Base-by-base conservation (phyloP, 257 asterid species). In the Solanum chaucha region DNA sequence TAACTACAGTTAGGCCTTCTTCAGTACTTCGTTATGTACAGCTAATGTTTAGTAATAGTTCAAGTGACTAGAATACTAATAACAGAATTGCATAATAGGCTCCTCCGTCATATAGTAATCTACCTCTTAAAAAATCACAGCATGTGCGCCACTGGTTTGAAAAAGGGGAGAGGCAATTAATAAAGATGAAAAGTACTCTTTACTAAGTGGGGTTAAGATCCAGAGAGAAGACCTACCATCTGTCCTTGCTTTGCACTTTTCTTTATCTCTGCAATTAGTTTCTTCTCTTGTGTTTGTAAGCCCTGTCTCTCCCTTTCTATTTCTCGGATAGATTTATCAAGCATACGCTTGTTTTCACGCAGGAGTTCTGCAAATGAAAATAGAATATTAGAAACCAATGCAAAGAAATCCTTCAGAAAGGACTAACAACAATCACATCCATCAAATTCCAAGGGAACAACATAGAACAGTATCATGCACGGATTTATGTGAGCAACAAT, bases 161-260 rank as follows among this genome's bases (percentile, higher is more conserved):
- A 32, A 71, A 71, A 32, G 78, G 78, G 17, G 41, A 32, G 34
- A 17, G 40, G 24, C 9, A 32, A 38, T 11, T 22, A 75, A 75
- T 11, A 75, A 38, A 22, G 83, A 75, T 73, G 51, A 12, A 73
- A 74, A 75, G 22, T n/a, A 38, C 58, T n/a, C 22, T n/a, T 38
- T 38, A 38, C 58, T 38, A 75, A n/a, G 11, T n/a, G 58, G 55
- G 22, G 59, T 75, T 59, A 71, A n/a, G 32, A 89, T 44, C 59
- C 46, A 65, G 64, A 73, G 67, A 87, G 84, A 65, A 41, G 34
- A 59, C 90, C 36, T 90, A 97, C 99, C 99, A 97, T 97, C 90
- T 97, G 99, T 67, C 98, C 99, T 92, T 97, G 99, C 93, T 97
- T 97, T n/a, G 99, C 99, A 19, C 95, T 95, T 88, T 97, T 97